Base-by-base conservation (phyloP, 176 grass and related monocot species). In the Alloteropsis semialata region DNA sequence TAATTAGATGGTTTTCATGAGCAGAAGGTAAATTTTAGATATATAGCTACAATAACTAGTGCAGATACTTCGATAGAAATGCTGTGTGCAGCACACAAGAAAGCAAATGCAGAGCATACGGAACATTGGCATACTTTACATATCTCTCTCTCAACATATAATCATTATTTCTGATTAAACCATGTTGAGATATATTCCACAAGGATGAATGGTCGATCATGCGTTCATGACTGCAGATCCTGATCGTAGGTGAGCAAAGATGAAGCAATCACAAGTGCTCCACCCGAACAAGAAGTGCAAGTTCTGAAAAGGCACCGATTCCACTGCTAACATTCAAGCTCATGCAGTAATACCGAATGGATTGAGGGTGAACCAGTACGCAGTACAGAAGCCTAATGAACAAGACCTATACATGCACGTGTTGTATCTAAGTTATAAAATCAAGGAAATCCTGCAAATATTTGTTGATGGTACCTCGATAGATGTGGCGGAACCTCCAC, bases 401-500 rank as follows among this genome's bases (percentile, higher is more conserved):
- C 32, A 51, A 39, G 43, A 72, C 30, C 18, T 27, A 21, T 43
- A 30, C 6, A 10, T 17, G 34, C 29, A 18, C 5, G 50, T 33
- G 24, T 3, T 14, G 44, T 56, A 57, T 72, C 46, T 55, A 8
- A 36, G 36, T 46, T 38, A 28, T 37, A 5, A 36, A 75, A 61
- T 48, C 51, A 82, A 14, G 24, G n/a, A 79, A 27, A 42, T 36
- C 34, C 9, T 28, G 6, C 1, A 8, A 9, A 54, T n/a, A 18
- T 70, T 27, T 61, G 71, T 64, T 65, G 62, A 25, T 37, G 28
- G 28, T 81, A 89, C 97, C 97, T 90, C 97, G 81, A 60, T 96
- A 99, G 44, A 99, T 99, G 81, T 99, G 97, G 72, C 97, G 97
- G 87, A 99, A 99, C 81, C 75, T 93, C 97, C 97, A 99, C 56